phyloP scores from a whole-genome alignment of 2,329 filamentous ascomycete species.

The Lasiodiplodia sp. region DNA sequence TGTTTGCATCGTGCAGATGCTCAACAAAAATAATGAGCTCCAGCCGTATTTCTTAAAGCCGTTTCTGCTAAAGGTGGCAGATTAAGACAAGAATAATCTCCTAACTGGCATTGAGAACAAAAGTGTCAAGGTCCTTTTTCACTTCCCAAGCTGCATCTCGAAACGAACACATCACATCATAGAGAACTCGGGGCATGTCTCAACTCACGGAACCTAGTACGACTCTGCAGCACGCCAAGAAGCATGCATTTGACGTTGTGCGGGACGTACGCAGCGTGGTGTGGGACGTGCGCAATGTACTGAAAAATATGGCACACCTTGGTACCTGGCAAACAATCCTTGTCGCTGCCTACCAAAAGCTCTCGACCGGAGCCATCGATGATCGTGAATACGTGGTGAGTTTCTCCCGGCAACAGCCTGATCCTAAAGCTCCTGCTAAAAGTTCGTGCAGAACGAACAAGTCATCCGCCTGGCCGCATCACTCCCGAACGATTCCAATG shows the following conservation, averaged over 20 bases:
- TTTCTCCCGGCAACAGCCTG: not conserved
- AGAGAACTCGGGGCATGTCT: not conserved
- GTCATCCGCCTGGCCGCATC: conserved; percentile 9
- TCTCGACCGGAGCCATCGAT: not conserved
- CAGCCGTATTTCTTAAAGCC: not conserved
- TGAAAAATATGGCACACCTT: not conserved
- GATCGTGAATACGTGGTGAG: conserved; percentile 6
- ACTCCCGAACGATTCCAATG: conserved; percentile 1
- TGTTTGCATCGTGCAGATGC: not conserved
- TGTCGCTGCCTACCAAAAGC: not conserved
- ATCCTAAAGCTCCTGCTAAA: not conserved
- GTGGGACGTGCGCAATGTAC: not conserved
- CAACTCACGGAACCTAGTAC: not conserved
- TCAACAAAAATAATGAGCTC: not conserved
- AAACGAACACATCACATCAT: not conserved
- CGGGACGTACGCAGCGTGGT: too few species aligned
- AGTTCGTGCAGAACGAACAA: not conserved
- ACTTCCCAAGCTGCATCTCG: not conserved
- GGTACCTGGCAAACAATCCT: not conserved
- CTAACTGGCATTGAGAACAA: not conserved
- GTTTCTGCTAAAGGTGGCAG: not conserved
- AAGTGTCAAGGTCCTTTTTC: not conserved
- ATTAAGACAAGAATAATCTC: not conserved
- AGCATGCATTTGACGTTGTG: too few species aligned
- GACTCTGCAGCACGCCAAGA: not conserved